A percentile compares a stretch with the other conserved stretches of the same genome.
Conservation (phyloP, 345 rosid species). For the Toxicodendron radicans region DNA sequence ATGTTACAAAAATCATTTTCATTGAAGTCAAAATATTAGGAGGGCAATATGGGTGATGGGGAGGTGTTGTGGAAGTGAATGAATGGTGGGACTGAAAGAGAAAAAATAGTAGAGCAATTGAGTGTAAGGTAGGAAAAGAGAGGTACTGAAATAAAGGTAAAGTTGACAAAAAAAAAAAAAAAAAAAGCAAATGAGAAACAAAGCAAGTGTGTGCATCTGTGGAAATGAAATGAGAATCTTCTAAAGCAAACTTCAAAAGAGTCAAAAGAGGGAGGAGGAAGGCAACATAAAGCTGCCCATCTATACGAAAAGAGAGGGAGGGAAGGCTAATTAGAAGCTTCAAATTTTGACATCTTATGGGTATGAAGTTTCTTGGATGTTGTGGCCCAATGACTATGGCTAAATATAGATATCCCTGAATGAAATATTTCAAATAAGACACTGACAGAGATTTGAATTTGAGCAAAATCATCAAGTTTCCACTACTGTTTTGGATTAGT, state of each 20-base stretch:
- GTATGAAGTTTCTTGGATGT: not conserved
- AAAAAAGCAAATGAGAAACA: not conserved
- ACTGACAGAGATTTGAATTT: slow-evolving; percentile 13
- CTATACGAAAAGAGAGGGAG: slow-evolving; percentile 6
- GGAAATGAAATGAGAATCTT: slow-evolving; percentile 23
- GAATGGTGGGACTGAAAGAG: not conserved
- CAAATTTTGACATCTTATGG: not conserved
- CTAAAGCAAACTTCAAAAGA: slow-evolving; percentile 16
- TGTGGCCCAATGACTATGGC: slow-evolving; percentile 13
- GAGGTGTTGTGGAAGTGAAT: not conserved
- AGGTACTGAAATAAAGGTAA: not conserved
- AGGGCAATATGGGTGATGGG: not conserved
- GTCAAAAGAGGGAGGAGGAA: slow-evolving; percentile 21
- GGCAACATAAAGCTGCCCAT: not conserved
- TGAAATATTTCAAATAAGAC: not conserved
- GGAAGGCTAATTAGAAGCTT: not conserved
- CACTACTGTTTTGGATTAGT: not conserved
- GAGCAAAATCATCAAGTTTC: not conserved
- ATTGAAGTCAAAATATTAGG: not conserved
- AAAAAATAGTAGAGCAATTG: too few relatives aligned
- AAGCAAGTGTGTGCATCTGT: not conserved
- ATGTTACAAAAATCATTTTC: too few relatives aligned
- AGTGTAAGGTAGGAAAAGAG: slow-evolving; percentile 10
- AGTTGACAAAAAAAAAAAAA: not conserved
- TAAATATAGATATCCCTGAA: not conserved